Evolutionary conservation across 257 asterid species (phyloP).

Genomic region (Salvia hispanica): DNA sequence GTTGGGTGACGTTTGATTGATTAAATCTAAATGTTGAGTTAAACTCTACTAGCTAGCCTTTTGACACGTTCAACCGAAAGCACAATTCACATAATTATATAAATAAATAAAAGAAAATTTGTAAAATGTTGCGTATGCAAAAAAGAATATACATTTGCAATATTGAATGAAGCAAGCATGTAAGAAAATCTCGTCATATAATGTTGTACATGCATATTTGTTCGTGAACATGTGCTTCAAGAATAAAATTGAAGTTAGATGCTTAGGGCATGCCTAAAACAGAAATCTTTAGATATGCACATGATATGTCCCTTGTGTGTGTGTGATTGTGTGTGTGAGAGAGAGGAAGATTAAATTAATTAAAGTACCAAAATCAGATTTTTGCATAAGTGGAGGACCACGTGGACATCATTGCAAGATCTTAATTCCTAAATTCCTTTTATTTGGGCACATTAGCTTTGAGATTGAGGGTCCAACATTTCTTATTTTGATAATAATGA

Average conservation of each 20-base stretch:
- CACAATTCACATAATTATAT: not conserved
- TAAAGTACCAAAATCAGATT: conserved; percentile 37
- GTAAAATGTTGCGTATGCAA: not conserved
- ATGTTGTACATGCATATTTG: not conserved
- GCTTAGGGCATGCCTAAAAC: conserved; percentile 26
- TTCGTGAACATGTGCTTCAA: conserved; percentile 7
- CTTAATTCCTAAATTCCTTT: conserved; percentile 22
- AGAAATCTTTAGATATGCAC: conserved; percentile 38
- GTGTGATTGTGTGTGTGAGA: not conserved
- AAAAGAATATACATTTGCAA: not conserved
- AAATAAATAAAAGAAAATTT: not conserved
- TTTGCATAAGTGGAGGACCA: conserved; percentile 39
- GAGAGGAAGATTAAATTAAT: conserved; percentile 20
- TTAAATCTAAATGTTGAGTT: not conserved
- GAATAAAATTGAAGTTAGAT: conserved; percentile 21
- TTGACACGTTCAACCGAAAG: not conserved
- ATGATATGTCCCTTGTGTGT: conserved; percentile 36
- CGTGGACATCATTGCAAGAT: conserved; percentile 37
- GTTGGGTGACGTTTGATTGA: not conserved
- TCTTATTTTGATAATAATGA: no score
- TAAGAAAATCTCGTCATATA: not conserved
- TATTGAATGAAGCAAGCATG: not conserved
- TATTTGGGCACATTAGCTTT: not conserved
- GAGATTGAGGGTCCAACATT: conserved; percentile 1
- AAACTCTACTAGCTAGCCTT: not conserved